These are phyloP conservation scores for Ustilago esculenta DNA, from an alignment of 1,284 basidiomycete genomes.

Conservation along the genomic window DNA sequence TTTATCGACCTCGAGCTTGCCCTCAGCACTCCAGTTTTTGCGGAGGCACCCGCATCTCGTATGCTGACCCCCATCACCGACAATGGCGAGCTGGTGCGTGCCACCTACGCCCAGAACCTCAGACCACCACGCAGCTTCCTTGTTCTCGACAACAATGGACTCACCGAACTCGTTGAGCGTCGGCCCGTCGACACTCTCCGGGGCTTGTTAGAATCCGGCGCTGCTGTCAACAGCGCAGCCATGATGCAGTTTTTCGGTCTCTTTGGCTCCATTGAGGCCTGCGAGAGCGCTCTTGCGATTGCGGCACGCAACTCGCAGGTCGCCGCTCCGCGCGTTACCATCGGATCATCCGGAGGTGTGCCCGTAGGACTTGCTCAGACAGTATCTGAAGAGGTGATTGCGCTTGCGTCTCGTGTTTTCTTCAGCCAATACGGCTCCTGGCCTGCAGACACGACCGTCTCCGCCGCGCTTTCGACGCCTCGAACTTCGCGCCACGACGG, in stretches of 20 bases:
- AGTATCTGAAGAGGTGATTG: slow-evolving; percentile 57
- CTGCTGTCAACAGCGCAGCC: slow-evolving; percentile 49
- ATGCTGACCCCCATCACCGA: slow-evolving; percentile 25
- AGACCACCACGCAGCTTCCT: slow-evolving; percentile 80
- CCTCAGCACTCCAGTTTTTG: slow-evolving; percentile 53
- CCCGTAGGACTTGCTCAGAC: slow-evolving; percentile 26
- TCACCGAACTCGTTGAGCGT: slow-evolving; percentile 83
- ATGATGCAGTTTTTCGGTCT: slow-evolving; percentile 63
- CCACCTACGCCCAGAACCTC: slow-evolving; percentile 81
- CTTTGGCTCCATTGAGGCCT: slow-evolving; percentile 72
- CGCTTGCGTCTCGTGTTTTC: slow-evolving; percentile 61
- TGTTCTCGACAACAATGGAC: slow-evolving; percentile 83
- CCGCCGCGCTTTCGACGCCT: slow-evolving; percentile 38
- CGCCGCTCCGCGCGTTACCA: slow-evolving; percentile 32
- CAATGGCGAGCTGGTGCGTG: slow-evolving; percentile 72
- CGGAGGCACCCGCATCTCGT: slow-evolving; percentile 35
- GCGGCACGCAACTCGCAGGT: slow-evolving; percentile 69
- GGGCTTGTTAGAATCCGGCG: slow-evolving; percentile 67
- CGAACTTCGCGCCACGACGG: slow-evolving; percentile 78
- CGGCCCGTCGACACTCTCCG: slow-evolving; percentile 83
- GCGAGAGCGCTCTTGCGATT: slow-evolving; percentile 84
- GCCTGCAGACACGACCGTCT: slow-evolving; percentile 57
- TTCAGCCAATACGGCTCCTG: slow-evolving; percentile 60
- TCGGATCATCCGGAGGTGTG: slow-evolving; percentile 24
- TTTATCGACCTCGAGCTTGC: slow-evolving; percentile 48